phyloP scores from a whole-genome alignment of 2,329 filamentous ascomycete genomes.

The Decorospora gaudefroyi region DNA sequence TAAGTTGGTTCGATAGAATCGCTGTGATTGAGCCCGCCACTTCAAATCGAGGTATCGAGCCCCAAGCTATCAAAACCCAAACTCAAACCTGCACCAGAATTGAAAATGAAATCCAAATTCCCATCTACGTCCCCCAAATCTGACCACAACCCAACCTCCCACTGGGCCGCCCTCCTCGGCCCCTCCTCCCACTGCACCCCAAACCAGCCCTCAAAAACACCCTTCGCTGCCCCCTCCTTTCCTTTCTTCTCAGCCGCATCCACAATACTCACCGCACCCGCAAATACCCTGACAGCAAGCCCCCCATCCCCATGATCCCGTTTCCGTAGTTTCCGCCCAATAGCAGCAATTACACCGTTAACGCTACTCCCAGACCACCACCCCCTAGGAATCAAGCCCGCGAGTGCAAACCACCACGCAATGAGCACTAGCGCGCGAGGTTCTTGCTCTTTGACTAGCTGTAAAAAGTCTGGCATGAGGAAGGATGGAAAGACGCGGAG shows the following conservation, averaged over 20 bases:
- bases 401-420: slow-evolving; percentile 39
- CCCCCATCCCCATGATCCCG: slow-evolving; percentile 12
- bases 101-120: background rate
- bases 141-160: slow-evolving; percentile 21
- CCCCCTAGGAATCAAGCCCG: slow-evolving; percentile 29
- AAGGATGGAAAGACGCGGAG: slow-evolving; percentile 39
- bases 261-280: slow-evolving; percentile 28
- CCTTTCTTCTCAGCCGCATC: slow-evolving; percentile 17
- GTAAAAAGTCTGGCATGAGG: slow-evolving; percentile 36
- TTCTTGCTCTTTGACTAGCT: slow-evolving; percentile 29
- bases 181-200: slow-evolving; percentile 37
- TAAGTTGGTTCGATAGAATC: background rate
- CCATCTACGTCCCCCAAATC: slow-evolving; percentile 6
- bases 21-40: no score
- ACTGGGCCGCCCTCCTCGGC: slow-evolving; percentile 23
- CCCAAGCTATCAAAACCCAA: background rate
- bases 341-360: slow-evolving; percentile 24
- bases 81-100: no score
- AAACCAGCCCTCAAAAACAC: slow-evolving; percentile 35
- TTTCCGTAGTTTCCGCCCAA: slow-evolving; percentile 26
- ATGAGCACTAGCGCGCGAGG: slow-evolving; percentile 35
- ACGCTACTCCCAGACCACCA: slow-evolving; percentile 31
- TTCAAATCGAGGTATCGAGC: background rate
- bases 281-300: slow-evolving; percentile 21
- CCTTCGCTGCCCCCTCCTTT: slow-evolving; percentile 29